Evolutionary conservation across 192 early-diverging fungal species (phyloP).

Genomic region (Entrophospora sp.): DNA sequence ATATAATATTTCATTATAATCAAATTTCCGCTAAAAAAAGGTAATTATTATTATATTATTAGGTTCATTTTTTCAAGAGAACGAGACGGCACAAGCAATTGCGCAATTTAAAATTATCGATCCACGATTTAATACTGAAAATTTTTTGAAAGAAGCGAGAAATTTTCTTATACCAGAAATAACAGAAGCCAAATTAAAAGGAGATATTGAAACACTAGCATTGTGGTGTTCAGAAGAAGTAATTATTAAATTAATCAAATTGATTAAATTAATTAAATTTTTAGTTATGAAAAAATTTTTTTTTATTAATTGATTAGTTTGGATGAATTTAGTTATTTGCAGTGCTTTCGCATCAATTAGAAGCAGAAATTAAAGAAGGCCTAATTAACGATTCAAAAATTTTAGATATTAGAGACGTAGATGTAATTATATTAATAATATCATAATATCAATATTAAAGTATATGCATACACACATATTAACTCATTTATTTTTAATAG

Average conservation of each 20-base stretch:
- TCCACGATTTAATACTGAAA: slow-evolving; percentile 75
- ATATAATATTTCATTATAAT: neutral
- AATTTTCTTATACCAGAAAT: slow-evolving; percentile 92
- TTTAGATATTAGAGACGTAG: slow-evolving; percentile 83
- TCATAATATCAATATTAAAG: neutral
- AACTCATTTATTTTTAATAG: slow-evolving; percentile 16
- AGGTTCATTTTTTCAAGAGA: slow-evolving; percentile 82
- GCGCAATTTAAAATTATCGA: slow-evolving; percentile 76
- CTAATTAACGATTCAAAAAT: slow-evolving; percentile 92
- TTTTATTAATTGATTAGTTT: neutral
- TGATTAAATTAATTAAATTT: neutral
- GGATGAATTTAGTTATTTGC: slow-evolving; percentile 50
- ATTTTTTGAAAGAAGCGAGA: slow-evolving; percentile 84
- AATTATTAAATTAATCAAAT: slow-evolving; percentile 3
- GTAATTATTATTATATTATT: neutral
- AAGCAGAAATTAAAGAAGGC: slow-evolving; percentile 77
- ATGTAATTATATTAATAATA: slow-evolving; percentile 32
- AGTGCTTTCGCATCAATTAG: slow-evolving; percentile 73
- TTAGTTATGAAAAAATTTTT: neutral
- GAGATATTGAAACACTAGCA: slow-evolving; percentile 72
- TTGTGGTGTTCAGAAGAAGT: slow-evolving; percentile 95
- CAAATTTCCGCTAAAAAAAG: neutral
- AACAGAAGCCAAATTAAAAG: slow-evolving; percentile 87
- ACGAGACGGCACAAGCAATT: slow-evolving; percentile 87
- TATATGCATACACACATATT: too few relatives aligned